Conservation (phyloP, 2,329 filamentous ascomycete species). For the Cryphonectria carpinicola region DNA sequence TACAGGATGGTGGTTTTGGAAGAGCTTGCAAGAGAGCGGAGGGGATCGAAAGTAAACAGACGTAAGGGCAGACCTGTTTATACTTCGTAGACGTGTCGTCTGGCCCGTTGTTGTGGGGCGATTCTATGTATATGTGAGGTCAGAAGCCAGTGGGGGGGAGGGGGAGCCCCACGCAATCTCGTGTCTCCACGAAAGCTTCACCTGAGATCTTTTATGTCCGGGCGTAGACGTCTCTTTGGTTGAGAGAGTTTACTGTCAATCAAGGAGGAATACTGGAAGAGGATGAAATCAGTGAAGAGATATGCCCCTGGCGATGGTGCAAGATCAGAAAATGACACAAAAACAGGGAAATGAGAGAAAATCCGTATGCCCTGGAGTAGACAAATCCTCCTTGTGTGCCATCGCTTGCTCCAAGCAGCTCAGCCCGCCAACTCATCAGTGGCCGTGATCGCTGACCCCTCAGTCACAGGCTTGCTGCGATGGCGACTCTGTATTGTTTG, state of each 20-base stretch:
- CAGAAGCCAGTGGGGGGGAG: slow-evolving; percentile 25
- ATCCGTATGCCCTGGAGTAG: neutral
- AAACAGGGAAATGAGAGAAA: neutral
- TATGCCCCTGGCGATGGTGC: neutral
- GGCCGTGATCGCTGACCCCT: slow-evolving; percentile 7
- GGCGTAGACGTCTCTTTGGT: neutral
- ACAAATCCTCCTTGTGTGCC: neutral
- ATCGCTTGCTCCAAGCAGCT: slow-evolving; percentile 1
- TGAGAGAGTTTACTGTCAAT: neutral
- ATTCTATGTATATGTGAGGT: slow-evolving; percentile 22
- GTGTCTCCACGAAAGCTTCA: slow-evolving; percentile 21
- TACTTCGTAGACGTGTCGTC: slow-evolving; percentile 26
- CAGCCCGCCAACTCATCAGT: slow-evolving; percentile 9
- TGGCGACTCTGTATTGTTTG: neutral
- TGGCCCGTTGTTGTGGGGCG: slow-evolving; percentile 23
- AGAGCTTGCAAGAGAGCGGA: neutral
- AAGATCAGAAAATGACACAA: neutral
- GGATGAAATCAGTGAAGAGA: neutral
- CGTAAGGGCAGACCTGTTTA: slow-evolving; percentile 6
- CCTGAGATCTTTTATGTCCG: neutral
- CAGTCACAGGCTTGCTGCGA: neutral
- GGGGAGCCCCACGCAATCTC: slow-evolving; percentile 27
- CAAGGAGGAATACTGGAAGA: neutral
- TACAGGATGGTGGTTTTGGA: neutral
- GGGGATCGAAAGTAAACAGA: neutral